phyloP scores from a whole-genome alignment of 2,329 filamentous ascomycete genomes.

The Aspergillus udagawae region DNA sequence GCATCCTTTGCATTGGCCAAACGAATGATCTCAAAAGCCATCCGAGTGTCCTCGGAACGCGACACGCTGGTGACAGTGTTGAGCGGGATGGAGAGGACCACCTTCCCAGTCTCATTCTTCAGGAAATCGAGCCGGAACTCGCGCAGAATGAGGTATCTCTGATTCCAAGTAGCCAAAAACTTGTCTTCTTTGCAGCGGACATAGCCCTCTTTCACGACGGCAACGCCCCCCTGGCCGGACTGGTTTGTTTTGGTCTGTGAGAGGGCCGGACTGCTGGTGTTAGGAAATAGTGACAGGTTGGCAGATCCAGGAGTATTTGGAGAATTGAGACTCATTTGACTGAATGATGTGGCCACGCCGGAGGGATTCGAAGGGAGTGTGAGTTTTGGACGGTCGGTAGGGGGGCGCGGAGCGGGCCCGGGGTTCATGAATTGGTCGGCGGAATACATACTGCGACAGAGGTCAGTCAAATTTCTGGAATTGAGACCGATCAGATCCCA shows the following conservation, averaged over 20 bases:
- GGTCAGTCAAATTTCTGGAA: constrained; percentile 6
- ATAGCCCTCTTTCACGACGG: constrained; percentile 65
- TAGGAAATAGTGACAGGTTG: constrained; percentile 61
- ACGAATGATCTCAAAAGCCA: constrained; percentile 90
- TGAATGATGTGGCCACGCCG: constrained; percentile 64
- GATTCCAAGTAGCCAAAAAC: constrained; percentile 76
- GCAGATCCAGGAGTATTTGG: constrained; percentile 51
- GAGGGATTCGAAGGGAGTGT: constrained; percentile 68
- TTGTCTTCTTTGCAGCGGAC: constrained; percentile 73
- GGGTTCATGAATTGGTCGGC: constrained; percentile 87
- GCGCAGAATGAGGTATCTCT: constrained; percentile 85
- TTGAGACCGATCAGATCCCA: background rate
- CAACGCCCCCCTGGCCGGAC: constrained; percentile 63
- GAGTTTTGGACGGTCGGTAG: constrained; percentile 76
- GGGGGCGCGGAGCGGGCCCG: constrained; percentile 86
- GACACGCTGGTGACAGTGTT: constrained; percentile 87
- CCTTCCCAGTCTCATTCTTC: constrained; percentile 84
- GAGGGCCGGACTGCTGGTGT: constrained; percentile 69
- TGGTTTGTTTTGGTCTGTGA: constrained; percentile 55
- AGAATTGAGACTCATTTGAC: constrained; percentile 66
- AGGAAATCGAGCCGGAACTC: constrained; percentile 93
- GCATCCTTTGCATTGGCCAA: constrained; percentile 58
- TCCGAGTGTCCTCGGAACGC: constrained; percentile 83
- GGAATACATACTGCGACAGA: constrained; percentile 48
- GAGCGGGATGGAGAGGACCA: constrained; percentile 78